A percentile compares a stretch with the other conserved stretches of the same genome.
phyloP scores from a whole-genome alignment of 805 yeast species.

The Babjeviella inositovora region DNA sequence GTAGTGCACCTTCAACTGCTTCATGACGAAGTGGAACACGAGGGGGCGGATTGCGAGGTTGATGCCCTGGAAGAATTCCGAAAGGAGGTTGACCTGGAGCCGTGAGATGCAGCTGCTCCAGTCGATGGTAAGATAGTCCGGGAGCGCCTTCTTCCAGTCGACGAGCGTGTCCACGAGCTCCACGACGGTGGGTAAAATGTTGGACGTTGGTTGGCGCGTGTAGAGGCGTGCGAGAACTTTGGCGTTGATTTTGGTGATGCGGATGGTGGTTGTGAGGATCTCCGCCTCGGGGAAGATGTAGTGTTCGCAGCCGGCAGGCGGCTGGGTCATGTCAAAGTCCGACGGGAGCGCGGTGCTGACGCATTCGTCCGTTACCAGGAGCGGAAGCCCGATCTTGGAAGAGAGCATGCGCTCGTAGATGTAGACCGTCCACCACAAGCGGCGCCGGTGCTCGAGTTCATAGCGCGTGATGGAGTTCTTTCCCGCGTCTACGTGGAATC shows the following conservation, averaged over 20 bases:
- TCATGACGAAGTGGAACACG: conserved; percentile 59
- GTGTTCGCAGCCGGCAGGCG: conserved; percentile 42
- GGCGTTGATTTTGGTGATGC: conserved; percentile 67
- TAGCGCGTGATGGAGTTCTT: conserved; percentile 35
- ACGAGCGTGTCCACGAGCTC: conserved; percentile 51
- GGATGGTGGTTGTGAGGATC: conserved; percentile 60
- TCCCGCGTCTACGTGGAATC: conserved; percentile 75
- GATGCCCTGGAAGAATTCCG: conserved; percentile 73
- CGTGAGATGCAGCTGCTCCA: conserved; percentile 42
- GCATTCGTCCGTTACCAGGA: conserved; percentile 68
- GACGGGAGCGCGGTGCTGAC: conserved; percentile 65
- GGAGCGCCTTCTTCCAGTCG: conserved; percentile 52
- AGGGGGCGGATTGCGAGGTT: conserved; percentile 68
- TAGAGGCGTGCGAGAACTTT: conserved; percentile 52
- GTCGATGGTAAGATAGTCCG: conserved; percentile 49
- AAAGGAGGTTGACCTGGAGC: conserved; percentile 57
- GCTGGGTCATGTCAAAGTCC: conserved; percentile 50
- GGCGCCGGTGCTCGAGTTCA: conserved; percentile 31
- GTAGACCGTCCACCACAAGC: conserved; percentile 21
- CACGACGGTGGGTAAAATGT: conserved; percentile 59
- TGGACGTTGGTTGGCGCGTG: conserved; percentile 63
- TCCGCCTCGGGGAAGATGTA: conserved; percentile 72
- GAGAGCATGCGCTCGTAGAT: conserved; percentile 57
- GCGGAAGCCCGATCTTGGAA: conserved; percentile 68
- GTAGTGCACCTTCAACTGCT: conserved; percentile 36